phyloP scores from a whole-genome alignment of 2,329 filamentous ascomycete species.

The Aspergillus sp. region DNA sequence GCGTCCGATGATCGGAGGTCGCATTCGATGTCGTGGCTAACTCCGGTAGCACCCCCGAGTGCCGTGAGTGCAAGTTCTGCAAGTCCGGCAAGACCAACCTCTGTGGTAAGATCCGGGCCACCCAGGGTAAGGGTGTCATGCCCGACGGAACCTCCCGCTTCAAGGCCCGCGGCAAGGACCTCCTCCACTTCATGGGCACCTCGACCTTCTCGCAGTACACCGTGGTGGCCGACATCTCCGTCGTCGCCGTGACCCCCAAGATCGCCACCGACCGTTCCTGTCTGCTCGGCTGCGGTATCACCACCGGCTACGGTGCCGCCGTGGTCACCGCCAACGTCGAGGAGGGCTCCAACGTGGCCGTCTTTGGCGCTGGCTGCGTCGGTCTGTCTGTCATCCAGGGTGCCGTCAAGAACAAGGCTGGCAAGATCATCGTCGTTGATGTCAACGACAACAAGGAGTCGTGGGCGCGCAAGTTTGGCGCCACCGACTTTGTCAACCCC shows the following conservation, averaged over 20 bases:
- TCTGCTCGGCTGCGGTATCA: constrained; percentile 95
- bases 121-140: constrained; percentile 95
- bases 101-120: constrained; percentile 97
- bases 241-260: constrained; percentile 85
- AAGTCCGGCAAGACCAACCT: constrained; percentile 99
- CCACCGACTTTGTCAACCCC: constrained; percentile 96
- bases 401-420: constrained; percentile 77
- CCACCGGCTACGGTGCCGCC: constrained; percentile 94
- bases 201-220: constrained; percentile 99
- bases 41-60: constrained; percentile 78
- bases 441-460: constrained; percentile 88
- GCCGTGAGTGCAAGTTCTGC: constrained; percentile 98
- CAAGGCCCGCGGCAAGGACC: constrained; percentile 89
- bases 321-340: constrained; percentile 91
- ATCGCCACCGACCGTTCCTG: constrained; percentile 96
- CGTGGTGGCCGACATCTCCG: constrained; percentile 96
- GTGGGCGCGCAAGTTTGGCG: constrained; percentile 92
- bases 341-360: constrained; percentile 80
- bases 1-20: background rate
- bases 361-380: constrained; percentile 96
- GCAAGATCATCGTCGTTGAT: constrained; percentile 63
- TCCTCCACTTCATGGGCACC: constrained; percentile 98
- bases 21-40: constrained; percentile 1
- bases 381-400: constrained; percentile 95
- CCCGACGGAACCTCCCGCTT: constrained; percentile 95